These are phyloP conservation scores for Backusella liffmaniae DNA, from an alignment of 192 early-diverging fungal genomes.

Conservation along the genomic window DNA sequence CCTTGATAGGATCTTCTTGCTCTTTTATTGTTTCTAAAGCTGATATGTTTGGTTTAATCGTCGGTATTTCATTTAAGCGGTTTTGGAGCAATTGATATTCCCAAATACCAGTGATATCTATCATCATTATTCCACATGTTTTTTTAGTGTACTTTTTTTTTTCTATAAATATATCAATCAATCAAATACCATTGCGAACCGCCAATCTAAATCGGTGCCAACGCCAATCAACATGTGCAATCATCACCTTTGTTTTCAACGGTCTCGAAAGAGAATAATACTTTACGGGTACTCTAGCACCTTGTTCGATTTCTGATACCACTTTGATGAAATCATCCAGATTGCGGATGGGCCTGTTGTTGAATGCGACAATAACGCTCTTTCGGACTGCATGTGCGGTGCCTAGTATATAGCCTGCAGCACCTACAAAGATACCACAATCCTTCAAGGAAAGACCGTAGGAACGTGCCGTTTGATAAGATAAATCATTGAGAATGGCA, in stretches of 20 bases:
- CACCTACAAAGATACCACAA: conserved; percentile 76
- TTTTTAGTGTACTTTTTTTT: neutral
- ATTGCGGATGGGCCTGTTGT: conserved; percentile 56
- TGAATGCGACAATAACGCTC: conserved; percentile 60
- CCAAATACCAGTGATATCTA: conserved; percentile 78
- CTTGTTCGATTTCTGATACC: conserved; percentile 56
- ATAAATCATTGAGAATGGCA: conserved; percentile 67
- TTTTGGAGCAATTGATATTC: conserved; percentile 58
- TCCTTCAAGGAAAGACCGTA: conserved; percentile 56
- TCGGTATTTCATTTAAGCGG: neutral
- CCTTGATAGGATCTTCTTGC: neutral
- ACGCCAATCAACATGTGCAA: conserved; percentile 81
- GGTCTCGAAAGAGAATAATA: conserved; percentile 79
- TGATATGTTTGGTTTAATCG: neutral
- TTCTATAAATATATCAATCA: neutral
- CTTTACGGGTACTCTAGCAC: conserved; percentile 46
- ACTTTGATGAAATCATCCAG: conserved; percentile 64
- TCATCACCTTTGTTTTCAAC: conserved; percentile 72
- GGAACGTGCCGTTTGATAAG: conserved; percentile 70
- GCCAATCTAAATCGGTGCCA: conserved; percentile 82
- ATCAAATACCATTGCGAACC: conserved; percentile 60
- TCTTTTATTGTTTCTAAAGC: neutral
- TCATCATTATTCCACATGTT: neutral
- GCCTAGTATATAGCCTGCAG: conserved; percentile 61
- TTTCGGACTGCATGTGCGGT: conserved; percentile 59